Base-by-base conservation (phyloP, 495 filamentous ascomycete species). In the Pyrenopolyporus hunteri region DNA sequence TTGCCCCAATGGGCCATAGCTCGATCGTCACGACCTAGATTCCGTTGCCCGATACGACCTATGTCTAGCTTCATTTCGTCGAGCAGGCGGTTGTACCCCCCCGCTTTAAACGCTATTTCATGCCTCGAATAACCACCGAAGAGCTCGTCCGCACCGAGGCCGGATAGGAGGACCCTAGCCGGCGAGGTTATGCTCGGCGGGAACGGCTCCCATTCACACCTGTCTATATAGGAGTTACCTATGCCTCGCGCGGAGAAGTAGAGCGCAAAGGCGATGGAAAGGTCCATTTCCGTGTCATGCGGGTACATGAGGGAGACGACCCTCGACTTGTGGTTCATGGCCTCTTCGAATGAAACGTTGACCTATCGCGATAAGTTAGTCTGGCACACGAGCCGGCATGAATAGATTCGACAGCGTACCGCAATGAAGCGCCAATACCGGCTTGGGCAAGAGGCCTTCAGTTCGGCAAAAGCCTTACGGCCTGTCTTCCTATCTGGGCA, bases 271-370 rank as follows among this genome's bases (percentile, higher is more conserved):
- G 89, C 89, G 64, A 99, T 98, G n/a, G 95, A 98, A 2, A 97
- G 81, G 67, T 99, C 94, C 94, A 99, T 99, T 72, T 97, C 95
- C 0, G 94, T 98, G 66, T 96, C 92, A 72, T 98, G 94, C 0
- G 94, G 94, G 64, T 88, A 82, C 66, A 98, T 94, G 10, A 99
- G 81, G 1, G 83, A 81, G 31, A 91, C 82, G 2, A 98, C 81
- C 4, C 76, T 78, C 5, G 80, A 65, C 40, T 91, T 86, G 66
- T 96, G 91, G 2, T 80, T 76, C 37, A 87, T 59, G 0, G 87
- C 89, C 57, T 96, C 91, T 9, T 78, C 64, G 64, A 93, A 96
- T 0, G 94, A 87, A 22, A 99, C 78, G 64, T 99, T 87, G 44
- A 99, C 89, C 78, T 87, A 56, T 32, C 17, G 13, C n/a, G 2